These are phyloP conservation scores for Gaeumannomyces tritici DNA, from an alignment of 2,329 filamentous ascomycete species.

Conservation along the genomic window DNA sequence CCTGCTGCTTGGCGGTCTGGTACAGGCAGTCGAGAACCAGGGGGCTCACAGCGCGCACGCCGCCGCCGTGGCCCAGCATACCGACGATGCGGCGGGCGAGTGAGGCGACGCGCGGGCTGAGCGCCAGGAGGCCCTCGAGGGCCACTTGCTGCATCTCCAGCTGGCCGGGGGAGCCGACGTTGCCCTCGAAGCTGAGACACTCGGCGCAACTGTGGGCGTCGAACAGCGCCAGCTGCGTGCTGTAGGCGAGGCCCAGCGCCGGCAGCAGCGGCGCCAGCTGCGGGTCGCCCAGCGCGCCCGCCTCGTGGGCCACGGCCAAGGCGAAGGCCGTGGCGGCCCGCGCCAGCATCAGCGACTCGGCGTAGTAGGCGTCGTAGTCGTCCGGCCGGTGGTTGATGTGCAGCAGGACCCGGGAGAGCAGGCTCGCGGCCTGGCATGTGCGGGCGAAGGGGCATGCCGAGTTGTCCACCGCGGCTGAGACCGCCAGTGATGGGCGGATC, in stretches of 20 bases:
- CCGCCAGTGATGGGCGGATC: slow-evolving; percentile 8
- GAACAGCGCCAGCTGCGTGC: slow-evolving; percentile 7
- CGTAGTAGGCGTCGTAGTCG: slow-evolving; percentile 6
- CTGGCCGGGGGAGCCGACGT: slow-evolving; percentile 4
- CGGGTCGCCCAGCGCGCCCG: not conserved
- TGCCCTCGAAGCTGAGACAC: slow-evolving; percentile 3
- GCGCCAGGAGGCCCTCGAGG: slow-evolving; percentile 5
- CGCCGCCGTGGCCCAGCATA: slow-evolving; percentile 2
- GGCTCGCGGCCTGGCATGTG: slow-evolving; percentile 9
- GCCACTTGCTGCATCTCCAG: slow-evolving; percentile 8
- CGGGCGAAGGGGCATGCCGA: slow-evolving; percentile 8
- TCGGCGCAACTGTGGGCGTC: slow-evolving; percentile 9
- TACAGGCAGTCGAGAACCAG: slow-evolving; percentile 6
- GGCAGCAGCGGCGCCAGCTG: slow-evolving; percentile 1
- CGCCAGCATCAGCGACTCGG: slow-evolving; percentile 7
- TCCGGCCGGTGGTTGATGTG: slow-evolving; percentile 7
- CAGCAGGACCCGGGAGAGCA: slow-evolving; percentile 8
- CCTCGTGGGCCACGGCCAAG: slow-evolving; percentile 5
- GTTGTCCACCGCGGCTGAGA: slow-evolving; percentile 4
- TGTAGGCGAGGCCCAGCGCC: slow-evolving; percentile 5
- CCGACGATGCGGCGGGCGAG: slow-evolving; percentile 1
- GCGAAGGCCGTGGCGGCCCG: slow-evolving; percentile 4
- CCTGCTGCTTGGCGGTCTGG: slow-evolving; percentile 5
- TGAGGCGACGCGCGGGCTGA: slow-evolving; percentile 1
- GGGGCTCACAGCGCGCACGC: slow-evolving; percentile 2